Conservation (phyloP, 2,329 filamentous ascomycete genomes). For the Microcyclospora pomicola region DNA sequence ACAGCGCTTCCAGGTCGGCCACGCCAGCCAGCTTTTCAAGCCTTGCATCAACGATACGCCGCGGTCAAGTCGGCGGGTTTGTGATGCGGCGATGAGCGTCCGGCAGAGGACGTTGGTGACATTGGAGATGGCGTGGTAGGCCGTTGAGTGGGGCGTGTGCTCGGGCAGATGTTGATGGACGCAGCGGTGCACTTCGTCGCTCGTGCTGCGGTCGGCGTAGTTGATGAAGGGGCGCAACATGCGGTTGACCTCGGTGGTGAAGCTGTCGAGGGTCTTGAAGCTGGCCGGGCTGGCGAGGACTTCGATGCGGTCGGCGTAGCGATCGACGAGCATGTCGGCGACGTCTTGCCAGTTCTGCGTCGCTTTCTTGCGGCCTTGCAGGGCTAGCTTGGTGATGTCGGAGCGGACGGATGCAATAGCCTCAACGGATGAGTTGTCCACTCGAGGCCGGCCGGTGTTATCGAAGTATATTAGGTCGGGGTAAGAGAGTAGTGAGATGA, state of each 20-base stretch:
- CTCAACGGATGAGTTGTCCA: conserved; percentile 20
- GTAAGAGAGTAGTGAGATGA: conserved; percentile 35
- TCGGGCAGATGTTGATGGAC: conserved; percentile 28
- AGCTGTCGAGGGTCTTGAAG: conserved; percentile 8
- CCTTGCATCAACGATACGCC: conserved; percentile 23
- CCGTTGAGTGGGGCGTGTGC: conserved; percentile 10
- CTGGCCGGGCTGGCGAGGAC: conserved; percentile 16
- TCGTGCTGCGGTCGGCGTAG: conserved; percentile 22
- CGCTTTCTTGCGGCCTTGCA: conserved; percentile 17
- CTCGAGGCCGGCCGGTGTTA: conserved; percentile 24
- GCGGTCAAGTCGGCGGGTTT: conserved; percentile 6
- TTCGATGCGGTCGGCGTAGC: conserved; percentile 45
- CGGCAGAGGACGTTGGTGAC: conserved; percentile 23
- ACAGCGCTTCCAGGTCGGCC: conserved; percentile 48
- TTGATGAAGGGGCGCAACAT: conserved; percentile 28
- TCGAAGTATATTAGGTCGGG: conserved; percentile 22
- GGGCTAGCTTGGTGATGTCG: conserved; percentile 34
- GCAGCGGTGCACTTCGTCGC: conserved; percentile 34
- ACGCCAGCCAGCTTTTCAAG: conserved; percentile 40
- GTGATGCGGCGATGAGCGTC: conserved; percentile 16
- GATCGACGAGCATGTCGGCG: conserved; percentile 49
- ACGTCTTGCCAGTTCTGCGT: conserved; percentile 50
- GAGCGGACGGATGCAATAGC: conserved; percentile 26
- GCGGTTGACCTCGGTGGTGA: conserved; percentile 16
- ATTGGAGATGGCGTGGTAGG: conserved; percentile 18